Evolutionary conservation across 805 yeast genomes (phyloP).

Genomic region (Barnettozyma californica): DNA sequence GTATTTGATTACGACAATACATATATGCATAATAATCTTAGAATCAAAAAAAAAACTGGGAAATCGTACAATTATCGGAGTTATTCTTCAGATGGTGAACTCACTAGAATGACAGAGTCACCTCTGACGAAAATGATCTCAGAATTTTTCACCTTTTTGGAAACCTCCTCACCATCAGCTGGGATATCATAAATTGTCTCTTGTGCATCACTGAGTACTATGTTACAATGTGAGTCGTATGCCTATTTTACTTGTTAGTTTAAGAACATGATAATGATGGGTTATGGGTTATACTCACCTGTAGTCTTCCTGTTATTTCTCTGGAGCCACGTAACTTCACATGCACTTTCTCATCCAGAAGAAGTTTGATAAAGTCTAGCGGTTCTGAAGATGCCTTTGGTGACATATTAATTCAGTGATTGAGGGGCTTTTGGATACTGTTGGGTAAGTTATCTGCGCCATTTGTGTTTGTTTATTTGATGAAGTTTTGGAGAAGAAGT

Average conservation of each 20-base stretch:
- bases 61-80: constrained; percentile 2
- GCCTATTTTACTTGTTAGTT: constrained; percentile 37
- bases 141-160: constrained; percentile 43
- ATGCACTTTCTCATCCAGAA: constrained; percentile 79
- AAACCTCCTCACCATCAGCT: constrained; percentile 37
- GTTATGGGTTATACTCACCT: constrained; percentile 38
- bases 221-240: constrained; percentile 93
- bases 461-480: not conserved
- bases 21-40: not conserved
- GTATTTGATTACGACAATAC: constrained; percentile 35
- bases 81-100: constrained; percentile 36
- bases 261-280: not conserved
- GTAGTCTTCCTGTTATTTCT: constrained; percentile 84
- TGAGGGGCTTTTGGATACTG: not conserved
- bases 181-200: constrained; percentile 68
- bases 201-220: constrained; percentile 88
- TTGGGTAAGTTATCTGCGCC: not conserved
- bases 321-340: constrained; percentile 93
- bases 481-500: not conserved
- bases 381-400: constrained; percentile 48
- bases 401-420: not conserved
- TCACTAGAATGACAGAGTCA: constrained; percentile 88
- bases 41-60: not conserved
- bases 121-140: constrained; percentile 97
- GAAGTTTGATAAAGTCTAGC: constrained; percentile 80